Conservation (phyloP, 2,329 filamentous ascomycete species). For the Raffaelea arxii region DNA sequence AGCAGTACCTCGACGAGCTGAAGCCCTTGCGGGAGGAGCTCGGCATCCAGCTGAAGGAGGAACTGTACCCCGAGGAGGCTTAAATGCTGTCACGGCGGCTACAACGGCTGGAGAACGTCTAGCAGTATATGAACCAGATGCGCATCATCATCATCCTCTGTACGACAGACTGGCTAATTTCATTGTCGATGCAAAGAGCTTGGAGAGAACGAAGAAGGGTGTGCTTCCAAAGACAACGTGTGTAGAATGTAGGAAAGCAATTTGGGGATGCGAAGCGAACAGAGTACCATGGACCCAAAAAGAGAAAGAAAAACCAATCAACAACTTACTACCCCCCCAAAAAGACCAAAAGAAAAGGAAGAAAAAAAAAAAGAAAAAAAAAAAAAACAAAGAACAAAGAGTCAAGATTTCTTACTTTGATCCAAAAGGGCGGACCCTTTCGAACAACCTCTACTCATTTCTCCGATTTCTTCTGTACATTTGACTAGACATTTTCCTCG, state of each 20-base stretch:
- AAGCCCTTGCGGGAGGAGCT: slow-evolving; percentile 89
- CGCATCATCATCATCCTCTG: too few relatives aligned
- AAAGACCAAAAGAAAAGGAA: not conserved
- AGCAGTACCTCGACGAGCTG: slow-evolving; percentile 91
- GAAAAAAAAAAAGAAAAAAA: not conserved
- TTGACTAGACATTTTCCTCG: too few relatives aligned
- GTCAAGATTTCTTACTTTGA: too few relatives aligned
- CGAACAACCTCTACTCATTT: not conserved
- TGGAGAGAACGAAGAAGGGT: not conserved
- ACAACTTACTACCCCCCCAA: too few relatives aligned
- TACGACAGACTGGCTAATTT: too few relatives aligned
- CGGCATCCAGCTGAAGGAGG: slow-evolving; percentile 83
- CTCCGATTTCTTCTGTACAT: too few relatives aligned
- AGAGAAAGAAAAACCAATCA: not conserved
- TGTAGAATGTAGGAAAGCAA: not conserved
- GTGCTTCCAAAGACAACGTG: not conserved
- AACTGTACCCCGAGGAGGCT: slow-evolving; percentile 59
- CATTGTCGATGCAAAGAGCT: too few relatives aligned
- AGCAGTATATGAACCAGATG: too few relatives aligned
- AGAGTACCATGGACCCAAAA: not conserved
- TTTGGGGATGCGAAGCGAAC: too few relatives aligned
- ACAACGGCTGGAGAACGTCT: not conserved
- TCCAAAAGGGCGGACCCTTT: too few relatives aligned
- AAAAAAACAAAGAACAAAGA: not conserved
- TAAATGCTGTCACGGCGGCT: not conserved